Percentiles rank a stretch among this genome's conserved stretches.
phyloP scores from a whole-genome alignment of 306 rosid genomes.

The Phaseolus lunatus region DNA sequence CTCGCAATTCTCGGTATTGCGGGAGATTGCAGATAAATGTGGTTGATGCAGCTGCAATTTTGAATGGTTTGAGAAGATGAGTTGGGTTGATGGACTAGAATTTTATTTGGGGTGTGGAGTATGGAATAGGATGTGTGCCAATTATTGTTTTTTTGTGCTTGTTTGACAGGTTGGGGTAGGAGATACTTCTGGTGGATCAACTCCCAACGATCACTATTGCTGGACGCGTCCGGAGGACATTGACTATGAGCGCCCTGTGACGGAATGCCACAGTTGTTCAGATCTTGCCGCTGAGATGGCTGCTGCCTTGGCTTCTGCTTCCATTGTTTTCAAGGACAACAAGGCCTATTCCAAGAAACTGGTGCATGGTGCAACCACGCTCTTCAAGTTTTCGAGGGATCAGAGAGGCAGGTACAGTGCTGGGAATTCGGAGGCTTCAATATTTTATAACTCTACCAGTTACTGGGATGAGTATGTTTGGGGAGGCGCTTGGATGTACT shows the following conservation, averaged over 20 bases:
- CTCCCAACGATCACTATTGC: conserved; percentile 93
- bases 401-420: conserved; percentile 85
- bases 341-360: conserved; percentile 95
- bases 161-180: conserved; percentile 79
- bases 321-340: conserved; percentile 98
- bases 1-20: background rate
- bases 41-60: background rate
- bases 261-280: conserved; percentile 63
- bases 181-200: conserved; percentile 78
- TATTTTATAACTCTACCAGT: conserved; percentile 80
- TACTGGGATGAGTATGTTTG: conserved; percentile 94
- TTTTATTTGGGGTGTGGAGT: conserved; percentile 3
- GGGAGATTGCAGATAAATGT: background rate
- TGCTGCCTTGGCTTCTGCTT: conserved; percentile 91
- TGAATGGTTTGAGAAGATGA: background rate
- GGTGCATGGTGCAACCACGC: conserved; percentile 92
- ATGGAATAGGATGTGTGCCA: conserved; percentile 2
- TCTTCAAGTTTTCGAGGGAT: conserved; percentile 71
- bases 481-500: conserved; percentile 99
- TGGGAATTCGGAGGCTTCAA: conserved; percentile 68
- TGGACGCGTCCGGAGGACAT: conserved; percentile 99
- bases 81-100: background rate
- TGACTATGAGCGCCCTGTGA: conserved; percentile 82
- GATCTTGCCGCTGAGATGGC: conserved; percentile 99
- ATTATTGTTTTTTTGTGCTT: conserved; percentile 9